A percentile compares a stretch with the other conserved stretches of the same genome.
Evolutionary conservation across 345 rosid species (phyloP).

Genomic region (Aquilaria malaccensis): DNA sequence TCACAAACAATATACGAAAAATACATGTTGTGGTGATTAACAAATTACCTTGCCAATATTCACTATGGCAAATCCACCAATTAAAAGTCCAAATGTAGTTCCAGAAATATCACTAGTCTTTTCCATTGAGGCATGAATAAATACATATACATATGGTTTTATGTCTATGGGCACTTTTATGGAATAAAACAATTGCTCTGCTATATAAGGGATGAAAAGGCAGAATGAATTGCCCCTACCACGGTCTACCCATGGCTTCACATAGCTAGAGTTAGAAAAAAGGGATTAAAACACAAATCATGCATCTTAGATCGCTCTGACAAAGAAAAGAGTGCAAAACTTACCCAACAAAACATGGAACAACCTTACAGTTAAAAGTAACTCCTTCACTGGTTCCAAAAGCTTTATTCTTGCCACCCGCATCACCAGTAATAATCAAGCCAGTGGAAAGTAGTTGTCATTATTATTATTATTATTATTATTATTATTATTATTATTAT

Average conservation of each 20-base stretch:
- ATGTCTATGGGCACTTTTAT: constrained; percentile 40
- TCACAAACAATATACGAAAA: constrained; percentile 1
- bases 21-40: not conserved
- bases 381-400: constrained; percentile 30
- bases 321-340: constrained; percentile 20
- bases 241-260: constrained; percentile 68
- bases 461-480: no score
- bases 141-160: constrained; percentile 51
- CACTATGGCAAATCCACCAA: constrained; percentile 80
- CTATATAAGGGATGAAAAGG: constrained; percentile 84
- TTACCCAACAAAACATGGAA: constrained; percentile 84
- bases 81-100: constrained; percentile 75
- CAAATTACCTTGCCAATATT: constrained; percentile 57
- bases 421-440: not conserved
- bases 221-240: constrained; percentile 49
- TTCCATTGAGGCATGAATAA: constrained; percentile 48
- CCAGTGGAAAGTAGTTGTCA: no score
- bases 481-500: no score
- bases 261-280: constrained; percentile 47
- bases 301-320: not conserved
- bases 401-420: constrained; percentile 25
- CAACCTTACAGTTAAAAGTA: constrained; percentile 57
- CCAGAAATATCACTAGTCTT: constrained; percentile 55
- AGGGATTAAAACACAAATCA: not conserved
- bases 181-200: constrained; percentile 75